A percentile compares a stretch with the other conserved stretches of the same genome.
These are phyloP conservation scores for Phaeolepiota aurea DNA, from an alignment of 768 basidiomycete genomes.

Conservation along the genomic window DNA sequence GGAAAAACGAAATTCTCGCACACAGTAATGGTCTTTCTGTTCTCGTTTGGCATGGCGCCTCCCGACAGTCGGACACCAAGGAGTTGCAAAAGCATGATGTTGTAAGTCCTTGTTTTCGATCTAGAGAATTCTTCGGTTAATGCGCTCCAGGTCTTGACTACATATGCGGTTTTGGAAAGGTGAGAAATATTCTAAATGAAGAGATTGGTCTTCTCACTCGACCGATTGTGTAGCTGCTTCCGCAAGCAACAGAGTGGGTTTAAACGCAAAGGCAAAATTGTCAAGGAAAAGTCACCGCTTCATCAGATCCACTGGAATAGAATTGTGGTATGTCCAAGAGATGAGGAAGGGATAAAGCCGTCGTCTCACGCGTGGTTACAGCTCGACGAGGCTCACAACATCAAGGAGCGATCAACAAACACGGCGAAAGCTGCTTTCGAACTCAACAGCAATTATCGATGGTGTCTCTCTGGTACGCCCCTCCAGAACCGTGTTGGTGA, in stretches of 20 bases:
- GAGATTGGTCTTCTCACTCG: too few relatives aligned
- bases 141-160: slow-evolving; percentile 63
- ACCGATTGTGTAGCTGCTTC: slow-evolving; percentile 57
- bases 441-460: slow-evolving; percentile 68
- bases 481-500: slow-evolving; percentile 99
- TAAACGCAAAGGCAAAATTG: slow-evolving; percentile 71
- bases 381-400: slow-evolving; percentile 97
- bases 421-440: slow-evolving; percentile 97
- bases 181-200: too few relatives aligned
- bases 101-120: slow-evolving; percentile 29
- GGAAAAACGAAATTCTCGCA: slow-evolving; percentile 87
- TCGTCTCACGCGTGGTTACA: too few relatives aligned
- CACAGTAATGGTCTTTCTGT: slow-evolving; percentile 83
- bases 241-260: slow-evolving; percentile 91
- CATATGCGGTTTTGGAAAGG: slow-evolving; percentile 82
- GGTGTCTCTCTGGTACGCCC: slow-evolving; percentile 97
- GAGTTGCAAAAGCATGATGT: slow-evolving; percentile 84
- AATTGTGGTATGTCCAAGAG: slow-evolving; percentile 59
- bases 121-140: not conserved
- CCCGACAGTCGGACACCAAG: slow-evolving; percentile 55
- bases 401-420: slow-evolving; percentile 91
- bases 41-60: slow-evolving; percentile 86
- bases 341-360: too few relatives aligned
- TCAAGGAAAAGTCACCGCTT: slow-evolving; percentile 84
- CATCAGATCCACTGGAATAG: slow-evolving; percentile 84